These are phyloP conservation scores for Exsudoporus frostii DNA, from an alignment of 768 basidiomycete genomes.

Conservation along the genomic window DNA sequence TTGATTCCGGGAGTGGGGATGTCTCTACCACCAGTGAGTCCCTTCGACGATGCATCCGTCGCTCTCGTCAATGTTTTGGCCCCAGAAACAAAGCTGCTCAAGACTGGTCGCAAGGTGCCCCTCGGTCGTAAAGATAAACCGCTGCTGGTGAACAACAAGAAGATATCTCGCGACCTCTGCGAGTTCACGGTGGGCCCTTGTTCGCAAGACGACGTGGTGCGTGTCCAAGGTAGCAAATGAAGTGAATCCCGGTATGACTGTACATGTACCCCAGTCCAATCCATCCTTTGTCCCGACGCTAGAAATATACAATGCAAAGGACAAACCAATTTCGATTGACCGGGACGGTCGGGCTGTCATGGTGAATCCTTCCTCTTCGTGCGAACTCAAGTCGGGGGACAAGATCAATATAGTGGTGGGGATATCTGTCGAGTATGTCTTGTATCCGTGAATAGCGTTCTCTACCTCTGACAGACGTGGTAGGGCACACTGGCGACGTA, in stretches of 20 bases:
- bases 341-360: slow-evolving; percentile 33
- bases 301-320: slow-evolving; percentile 45
- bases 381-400: slow-evolving; percentile 56
- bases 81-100: slow-evolving; percentile 56
- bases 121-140: slow-evolving; percentile 57
- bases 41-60: slow-evolving; percentile 21
- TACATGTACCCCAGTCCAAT: slow-evolving; percentile 40
- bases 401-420: slow-evolving; percentile 43
- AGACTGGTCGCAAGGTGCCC: slow-evolving; percentile 49
- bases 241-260: background rate
- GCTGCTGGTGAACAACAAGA: slow-evolving; percentile 55
- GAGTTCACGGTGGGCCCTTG: slow-evolving; percentile 54
- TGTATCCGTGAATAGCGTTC: too few relatives aligned
- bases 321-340: slow-evolving; percentile 43
- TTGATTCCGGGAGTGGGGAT: slow-evolving; percentile 41
- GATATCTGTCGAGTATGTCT: slow-evolving; percentile 44
- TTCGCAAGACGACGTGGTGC: slow-evolving; percentile 52
- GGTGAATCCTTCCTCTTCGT: slow-evolving; percentile 37
- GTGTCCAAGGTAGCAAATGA: slow-evolving; percentile 20
- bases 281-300: slow-evolving; percentile 48
- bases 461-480: slow-evolving; percentile 1
- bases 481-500: slow-evolving; percentile 50
- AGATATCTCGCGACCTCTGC: slow-evolving; percentile 62
- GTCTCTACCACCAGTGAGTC: slow-evolving; percentile 40
- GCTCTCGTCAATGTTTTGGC: background rate